Conservation (phyloP, 306 rosid genomes). For the Astragalus membranaceus region DNA sequence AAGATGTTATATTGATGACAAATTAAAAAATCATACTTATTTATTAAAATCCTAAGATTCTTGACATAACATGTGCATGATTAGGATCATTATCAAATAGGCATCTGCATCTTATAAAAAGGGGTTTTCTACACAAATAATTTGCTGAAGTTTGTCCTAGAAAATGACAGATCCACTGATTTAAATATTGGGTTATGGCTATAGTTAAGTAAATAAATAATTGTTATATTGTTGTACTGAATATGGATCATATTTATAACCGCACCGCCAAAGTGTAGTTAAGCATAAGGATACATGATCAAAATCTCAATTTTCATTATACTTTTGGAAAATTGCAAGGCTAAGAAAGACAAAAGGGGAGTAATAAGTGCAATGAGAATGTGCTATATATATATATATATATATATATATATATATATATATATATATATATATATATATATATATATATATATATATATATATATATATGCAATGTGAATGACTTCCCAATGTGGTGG, state of each 20-base stretch:
- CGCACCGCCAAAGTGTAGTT: not conserved
- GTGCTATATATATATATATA: too few species aligned
- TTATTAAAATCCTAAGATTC: slow-evolving; percentile 21
- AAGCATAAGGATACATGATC: not conserved
- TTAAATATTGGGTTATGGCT: slow-evolving; percentile 17
- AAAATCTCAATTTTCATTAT: not conserved
- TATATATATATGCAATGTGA: too few species aligned
- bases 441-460: too few species aligned
- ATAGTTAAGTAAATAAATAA: not conserved
- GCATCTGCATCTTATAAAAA: slow-evolving; percentile 5
- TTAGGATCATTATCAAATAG: slow-evolving; percentile 6
- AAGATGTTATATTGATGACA: not conserved
- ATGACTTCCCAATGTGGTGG: too few species aligned
- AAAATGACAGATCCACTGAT: slow-evolving; percentile 37
- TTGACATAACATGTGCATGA: slow-evolving; percentile 24
- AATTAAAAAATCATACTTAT: not conserved
- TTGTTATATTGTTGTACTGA: not conserved
- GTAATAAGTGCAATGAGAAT: too few species aligned
- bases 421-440: too few species aligned
- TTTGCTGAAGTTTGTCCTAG: slow-evolving; percentile 19
- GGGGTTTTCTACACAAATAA: not conserved
- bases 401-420: too few species aligned
- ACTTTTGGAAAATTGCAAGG: not conserved
- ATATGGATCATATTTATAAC: not conserved
- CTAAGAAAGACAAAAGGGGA: too few species aligned